These are phyloP conservation scores for Artemisia tridentata DNA, from an alignment of 129 eudicot genomes.

Conservation along the genomic window DNA sequence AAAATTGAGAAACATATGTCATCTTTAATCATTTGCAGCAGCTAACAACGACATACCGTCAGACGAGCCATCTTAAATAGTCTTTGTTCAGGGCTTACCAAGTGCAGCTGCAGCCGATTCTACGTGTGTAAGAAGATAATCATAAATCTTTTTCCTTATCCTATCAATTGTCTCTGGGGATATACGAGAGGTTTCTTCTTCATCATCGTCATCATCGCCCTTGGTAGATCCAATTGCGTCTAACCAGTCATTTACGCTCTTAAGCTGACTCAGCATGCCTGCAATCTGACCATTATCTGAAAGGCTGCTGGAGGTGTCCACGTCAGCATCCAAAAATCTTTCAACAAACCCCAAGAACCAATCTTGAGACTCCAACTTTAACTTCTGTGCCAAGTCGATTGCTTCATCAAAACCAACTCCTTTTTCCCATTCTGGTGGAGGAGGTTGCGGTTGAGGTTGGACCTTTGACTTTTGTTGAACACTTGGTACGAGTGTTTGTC, in stretches of 20 bases:
- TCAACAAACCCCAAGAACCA: slow-evolving; percentile 94
- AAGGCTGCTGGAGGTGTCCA: slow-evolving; percentile 53
- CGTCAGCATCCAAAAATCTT: slow-evolving; percentile 83
- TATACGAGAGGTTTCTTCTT: slow-evolving; percentile 37
- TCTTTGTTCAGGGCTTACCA: slow-evolving; percentile 51
- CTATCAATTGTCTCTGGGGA: slow-evolving; percentile 72
- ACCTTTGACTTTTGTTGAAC: slow-evolving; percentile 38
- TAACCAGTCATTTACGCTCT: slow-evolving; percentile 94
- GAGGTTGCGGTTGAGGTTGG: slow-evolving; percentile 44
- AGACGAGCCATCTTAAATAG: slow-evolving; percentile 33
- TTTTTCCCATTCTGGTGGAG: slow-evolving; percentile 66
- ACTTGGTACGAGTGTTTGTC: slow-evolving; percentile 31
- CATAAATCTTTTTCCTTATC: slow-evolving; percentile 90
- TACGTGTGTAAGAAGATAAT: slow-evolving; percentile 91
- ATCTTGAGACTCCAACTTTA: slow-evolving; percentile 63
- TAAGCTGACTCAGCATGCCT: slow-evolving; percentile 88
- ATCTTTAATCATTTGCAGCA: not conserved
- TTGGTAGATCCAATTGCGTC: slow-evolving; percentile 57
- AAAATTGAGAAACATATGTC: slow-evolving; percentile 1
- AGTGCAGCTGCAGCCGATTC: slow-evolving; percentile 98
- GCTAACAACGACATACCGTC: not conserved
- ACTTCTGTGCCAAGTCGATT: slow-evolving; percentile 61
- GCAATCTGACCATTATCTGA: slow-evolving; percentile 89
- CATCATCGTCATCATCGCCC: slow-evolving; percentile 53
- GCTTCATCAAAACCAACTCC: slow-evolving; percentile 75